Evolutionary conservation across 257 asterid species (phyloP), one percentile per base, ranked within the genome.

Genomic region (Solanum bulbocastanum): DNA sequence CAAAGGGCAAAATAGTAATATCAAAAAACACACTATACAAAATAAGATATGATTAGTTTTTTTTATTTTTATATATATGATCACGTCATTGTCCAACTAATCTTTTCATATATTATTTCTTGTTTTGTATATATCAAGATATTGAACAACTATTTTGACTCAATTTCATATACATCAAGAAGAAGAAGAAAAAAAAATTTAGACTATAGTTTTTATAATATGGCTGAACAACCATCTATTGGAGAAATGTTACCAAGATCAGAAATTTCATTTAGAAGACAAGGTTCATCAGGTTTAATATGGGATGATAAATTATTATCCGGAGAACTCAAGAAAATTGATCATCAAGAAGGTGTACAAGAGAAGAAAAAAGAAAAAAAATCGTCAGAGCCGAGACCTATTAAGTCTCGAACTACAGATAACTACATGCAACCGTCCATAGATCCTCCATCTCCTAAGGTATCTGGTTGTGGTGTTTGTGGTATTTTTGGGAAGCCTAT

Each of bases 401-500:
- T 83, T 33, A 56, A 83, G 16, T 42, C 40, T 30, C 65, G 81
- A 5, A 2, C 65, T 22, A 37, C 40, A 30, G 87, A 25, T 71
- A 44, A 84, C 76, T 66, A 85, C 58, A 83, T 88, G 35, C 83
- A 58, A 22, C 88, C 92, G 10, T 85, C 91, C 16, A 88, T 58
- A 11, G 94, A 92, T 72, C 94, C 94, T 44, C 94, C 93, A 30
- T 92, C 94, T 72, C 94, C 94, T 11, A 91, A 86, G 76, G 92
- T 89, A 49, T 91, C 93, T 4, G 92, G 92, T 44, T 90, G 94
- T 58, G 91, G 94, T 7, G 25, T 90, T 30, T 92, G 94, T 78
- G 92, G 90, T 52, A 35, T 90, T 15, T 92, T 92, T 52, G 91
- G 92, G 32, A 89, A 90, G 68, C 88, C 92, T 10, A 71, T 82